Conservation (phyloP, 2,329 filamentous ascomycete genomes). For the Thelonectria rubi region DNA sequence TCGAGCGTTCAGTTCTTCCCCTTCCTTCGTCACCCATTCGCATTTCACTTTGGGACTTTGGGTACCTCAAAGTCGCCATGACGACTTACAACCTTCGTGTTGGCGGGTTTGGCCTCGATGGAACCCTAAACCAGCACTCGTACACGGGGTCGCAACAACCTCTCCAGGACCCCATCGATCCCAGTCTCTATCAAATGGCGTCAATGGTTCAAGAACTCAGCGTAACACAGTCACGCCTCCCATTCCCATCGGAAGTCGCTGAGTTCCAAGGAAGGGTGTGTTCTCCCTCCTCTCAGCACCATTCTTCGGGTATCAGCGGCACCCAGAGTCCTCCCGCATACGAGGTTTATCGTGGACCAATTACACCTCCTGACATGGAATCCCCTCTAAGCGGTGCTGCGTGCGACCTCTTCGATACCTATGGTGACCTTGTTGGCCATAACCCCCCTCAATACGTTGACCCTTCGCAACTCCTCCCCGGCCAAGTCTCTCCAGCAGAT, state of each 20-base stretch:
- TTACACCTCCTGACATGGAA: constrained; percentile 30
- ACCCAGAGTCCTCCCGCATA: constrained; percentile 34
- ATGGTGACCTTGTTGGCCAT: constrained; percentile 23
- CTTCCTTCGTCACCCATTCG: not conserved
- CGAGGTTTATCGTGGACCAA: constrained; percentile 31
- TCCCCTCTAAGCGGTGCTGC: constrained; percentile 24
- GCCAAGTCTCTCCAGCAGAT: constrained; percentile 8
- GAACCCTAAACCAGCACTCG: not conserved
- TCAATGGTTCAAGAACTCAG: constrained; percentile 9
- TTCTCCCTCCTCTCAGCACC: constrained; percentile 34
- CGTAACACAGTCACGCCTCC: not conserved
- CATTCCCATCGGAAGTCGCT: constrained; percentile 7
- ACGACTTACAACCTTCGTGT: not conserved
- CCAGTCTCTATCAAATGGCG: not conserved
- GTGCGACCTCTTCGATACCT: constrained; percentile 14
- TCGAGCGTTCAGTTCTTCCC: not conserved
- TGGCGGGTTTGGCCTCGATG: not conserved
- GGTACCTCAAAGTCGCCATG: not conserved
- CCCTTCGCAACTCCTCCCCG: constrained; percentile 28
- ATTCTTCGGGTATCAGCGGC: constrained; percentile 29
- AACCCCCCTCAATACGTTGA: constrained; percentile 28
- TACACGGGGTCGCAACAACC: not conserved
- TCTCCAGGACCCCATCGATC: constrained; percentile 18
- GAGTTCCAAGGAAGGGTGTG: constrained; percentile 19
- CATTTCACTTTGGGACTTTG: not conserved